A percentile compares a stretch with the other conserved stretches of the same genome.
Evolutionary conservation across 495 filamentous ascomycete genomes (phyloP).

Genomic region (Trichoderma reesei): DNA sequence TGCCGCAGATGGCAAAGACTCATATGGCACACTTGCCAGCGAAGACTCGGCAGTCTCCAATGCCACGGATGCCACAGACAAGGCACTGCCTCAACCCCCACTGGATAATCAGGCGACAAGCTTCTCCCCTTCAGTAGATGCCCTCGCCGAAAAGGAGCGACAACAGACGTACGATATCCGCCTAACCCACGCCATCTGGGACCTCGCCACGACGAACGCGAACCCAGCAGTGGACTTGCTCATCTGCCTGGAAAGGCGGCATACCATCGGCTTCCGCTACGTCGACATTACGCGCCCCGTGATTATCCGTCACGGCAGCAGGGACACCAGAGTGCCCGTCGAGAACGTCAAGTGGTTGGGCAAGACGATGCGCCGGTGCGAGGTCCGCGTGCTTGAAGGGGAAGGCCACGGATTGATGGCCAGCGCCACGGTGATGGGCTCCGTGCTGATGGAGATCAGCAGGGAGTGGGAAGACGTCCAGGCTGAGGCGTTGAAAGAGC

Average conservation of each 20-base stretch:
- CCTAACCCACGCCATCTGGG: constrained; percentile 88
- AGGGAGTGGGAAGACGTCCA: constrained; percentile 75
- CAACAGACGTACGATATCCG: constrained; percentile 74
- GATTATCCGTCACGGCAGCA: constrained; percentile 87
- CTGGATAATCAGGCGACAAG: constrained; percentile 28
- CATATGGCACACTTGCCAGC: constrained; percentile 23
- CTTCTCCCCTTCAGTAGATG: constrained; percentile 37
- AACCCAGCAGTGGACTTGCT: constrained; percentile 92
- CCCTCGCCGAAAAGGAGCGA: constrained; percentile 55
- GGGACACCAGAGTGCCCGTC: constrained; percentile 83
- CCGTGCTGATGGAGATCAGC: constrained; percentile 85
- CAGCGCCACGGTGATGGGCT: constrained; percentile 83
- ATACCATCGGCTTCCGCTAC: constrained; percentile 92
- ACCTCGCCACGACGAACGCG: constrained; percentile 80
- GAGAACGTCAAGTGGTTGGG: constrained; percentile 94
- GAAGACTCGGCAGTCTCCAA: constrained; percentile 10
- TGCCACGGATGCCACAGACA: constrained; percentile 30
- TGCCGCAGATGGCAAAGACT: constrained; percentile 12
- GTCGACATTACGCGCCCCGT: constrained; percentile 87
- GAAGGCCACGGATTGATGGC: constrained; percentile 98
- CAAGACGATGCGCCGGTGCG: constrained; percentile 84
- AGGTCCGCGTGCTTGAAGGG: constrained; percentile 81
- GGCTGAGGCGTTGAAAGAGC: neutral
- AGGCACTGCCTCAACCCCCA: constrained; percentile 21
- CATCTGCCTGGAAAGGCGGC: constrained; percentile 82